Percentiles rank a stretch among this genome's conserved stretches.
phyloP scores from a whole-genome alignment of 352 stramenopile species.

The Labyrinthula sp. region DNA sequence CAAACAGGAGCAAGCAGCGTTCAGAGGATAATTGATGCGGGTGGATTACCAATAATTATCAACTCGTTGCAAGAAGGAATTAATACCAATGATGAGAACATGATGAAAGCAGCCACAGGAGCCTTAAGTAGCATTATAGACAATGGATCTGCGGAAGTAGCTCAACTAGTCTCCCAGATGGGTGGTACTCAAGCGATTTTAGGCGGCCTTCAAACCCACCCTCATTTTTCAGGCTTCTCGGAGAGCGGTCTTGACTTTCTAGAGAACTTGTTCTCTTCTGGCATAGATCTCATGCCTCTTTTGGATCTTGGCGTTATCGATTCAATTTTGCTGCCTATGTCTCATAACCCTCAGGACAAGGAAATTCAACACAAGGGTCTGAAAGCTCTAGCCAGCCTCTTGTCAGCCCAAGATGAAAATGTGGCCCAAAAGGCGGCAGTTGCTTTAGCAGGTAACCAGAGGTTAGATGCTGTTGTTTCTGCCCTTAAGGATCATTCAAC shows the following conservation, averaged over 20 bases:
- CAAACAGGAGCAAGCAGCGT: slow-evolving; percentile 3
- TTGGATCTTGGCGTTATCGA: slow-evolving; percentile 27
- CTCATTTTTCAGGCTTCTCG: slow-evolving; percentile 4
- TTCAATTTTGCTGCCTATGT: slow-evolving; percentile 29
- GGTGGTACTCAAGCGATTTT: slow-evolving; percentile 25
- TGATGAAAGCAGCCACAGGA: slow-evolving; percentile 15
- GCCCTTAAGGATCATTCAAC: slow-evolving; percentile 15
- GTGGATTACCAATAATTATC: slow-evolving; percentile 19
- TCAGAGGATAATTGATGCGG: slow-evolving; percentile 20
- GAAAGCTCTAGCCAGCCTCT: background rate
- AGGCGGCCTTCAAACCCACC: background rate
- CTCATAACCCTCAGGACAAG: slow-evolving; percentile 11
- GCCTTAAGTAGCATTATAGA: slow-evolving; percentile 19
- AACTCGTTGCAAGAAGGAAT: slow-evolving; percentile 9
- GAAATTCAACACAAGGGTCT: slow-evolving; percentile 17
- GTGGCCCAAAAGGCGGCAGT: no score
- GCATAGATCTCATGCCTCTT: slow-evolving; percentile 23
- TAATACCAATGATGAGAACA: slow-evolving; percentile 25
- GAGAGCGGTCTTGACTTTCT: slow-evolving; percentile 16
- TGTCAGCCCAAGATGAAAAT: no score
- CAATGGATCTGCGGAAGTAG: slow-evolving; percentile 15
- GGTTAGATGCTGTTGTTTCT: no score
- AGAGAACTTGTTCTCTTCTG: slow-evolving; percentile 21
- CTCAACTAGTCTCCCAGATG: slow-evolving; percentile 5
- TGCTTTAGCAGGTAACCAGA: no score